A percentile compares a stretch with the other conserved stretches of the same genome.
Evolutionary conservation across 345 rosid species (phyloP).

Genomic region (Barbarea vulgaris): DNA sequence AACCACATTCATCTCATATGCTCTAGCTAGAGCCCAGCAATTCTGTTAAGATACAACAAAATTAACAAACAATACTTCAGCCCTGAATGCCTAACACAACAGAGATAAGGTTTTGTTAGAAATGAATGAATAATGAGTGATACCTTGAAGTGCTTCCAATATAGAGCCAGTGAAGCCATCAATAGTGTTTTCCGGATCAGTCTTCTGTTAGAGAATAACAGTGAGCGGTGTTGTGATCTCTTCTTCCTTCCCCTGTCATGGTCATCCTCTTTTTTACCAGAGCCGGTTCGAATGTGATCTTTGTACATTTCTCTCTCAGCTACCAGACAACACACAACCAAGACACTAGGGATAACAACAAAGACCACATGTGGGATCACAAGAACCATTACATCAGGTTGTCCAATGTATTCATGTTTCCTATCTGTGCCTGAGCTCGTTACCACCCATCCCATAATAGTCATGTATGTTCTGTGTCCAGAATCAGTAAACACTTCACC

Average conservation of each 20-base stretch:
- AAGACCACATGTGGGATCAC: slow-evolving; percentile 81
- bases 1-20: slow-evolving; percentile 83
- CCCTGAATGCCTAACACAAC: background rate
- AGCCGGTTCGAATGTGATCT: slow-evolving; percentile 53
- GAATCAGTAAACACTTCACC: slow-evolving; percentile 70
- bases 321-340: slow-evolving; percentile 57
- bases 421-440: slow-evolving; percentile 35
- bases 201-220: slow-evolving; percentile 44
- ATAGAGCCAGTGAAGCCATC: slow-evolving; percentile 59
- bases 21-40: slow-evolving; percentile 72
- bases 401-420: slow-evolving; percentile 62
- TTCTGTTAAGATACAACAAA: slow-evolving; percentile 48
- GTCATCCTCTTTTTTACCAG: slow-evolving; percentile 82
- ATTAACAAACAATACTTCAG: background rate
- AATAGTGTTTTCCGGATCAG: slow-evolving; percentile 60
- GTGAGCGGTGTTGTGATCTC: slow-evolving; percentile 31
- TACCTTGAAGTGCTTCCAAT: slow-evolving; percentile 84
- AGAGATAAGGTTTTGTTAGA: background rate
- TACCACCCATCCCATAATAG: slow-evolving; percentile 83
- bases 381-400: slow-evolving; percentile 80
- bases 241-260: slow-evolving; percentile 42
- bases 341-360: slow-evolving; percentile 64
- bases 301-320: slow-evolving; percentile 67
- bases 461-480: slow-evolving; percentile 68
- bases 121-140: slow-evolving; percentile 1